phyloP scores from a whole-genome alignment of 106 monocot genomes.

The Ottelia alismoides region DNA sequence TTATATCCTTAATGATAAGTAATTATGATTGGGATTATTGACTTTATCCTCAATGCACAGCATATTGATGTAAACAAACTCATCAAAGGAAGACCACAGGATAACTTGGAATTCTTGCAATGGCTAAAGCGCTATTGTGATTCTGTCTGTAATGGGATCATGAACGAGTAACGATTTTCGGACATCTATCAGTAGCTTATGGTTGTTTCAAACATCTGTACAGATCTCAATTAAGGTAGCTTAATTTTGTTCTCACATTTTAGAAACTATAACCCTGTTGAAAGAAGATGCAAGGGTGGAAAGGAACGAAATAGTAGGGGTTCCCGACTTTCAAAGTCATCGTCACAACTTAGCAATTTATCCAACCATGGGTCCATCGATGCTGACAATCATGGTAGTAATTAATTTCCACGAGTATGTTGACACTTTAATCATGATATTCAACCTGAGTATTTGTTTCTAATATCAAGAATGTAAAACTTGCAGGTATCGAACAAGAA shows the following conservation, averaged over 20 bases:
- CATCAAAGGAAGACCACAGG: constrained; percentile 79
- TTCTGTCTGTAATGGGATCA: constrained; percentile 72
- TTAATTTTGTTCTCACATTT: constrained; percentile 1
- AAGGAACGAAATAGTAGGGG: constrained; percentile 39
- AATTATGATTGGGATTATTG: no score
- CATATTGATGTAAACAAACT: constrained; percentile 90
- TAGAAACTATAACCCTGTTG: constrained; percentile 89
- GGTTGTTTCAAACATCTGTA: neutral
- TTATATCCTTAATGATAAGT: no score
- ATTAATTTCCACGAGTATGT: neutral
- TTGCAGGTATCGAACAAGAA: constrained; percentile 32
- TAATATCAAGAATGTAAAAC: neutral
- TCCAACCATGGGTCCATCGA: constrained; percentile 30
- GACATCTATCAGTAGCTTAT: no score
- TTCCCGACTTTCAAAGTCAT: constrained; percentile 45
- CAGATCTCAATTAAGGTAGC: neutral
- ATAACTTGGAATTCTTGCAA: constrained; percentile 88
- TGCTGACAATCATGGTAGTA: constrained; percentile 16
- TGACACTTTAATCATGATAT: neutral
- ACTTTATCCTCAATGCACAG: no score
- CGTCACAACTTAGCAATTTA: constrained; percentile 38
- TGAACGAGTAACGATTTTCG: constrained; percentile 97
- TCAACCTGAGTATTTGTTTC: neutral
- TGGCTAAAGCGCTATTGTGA: constrained; percentile 93
- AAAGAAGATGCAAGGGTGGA: constrained; percentile 75